These are phyloP conservation scores for Aureobasidium mangrovei DNA, from an alignment of 2,329 filamentous ascomycete genomes.

Conservation along the genomic window DNA sequence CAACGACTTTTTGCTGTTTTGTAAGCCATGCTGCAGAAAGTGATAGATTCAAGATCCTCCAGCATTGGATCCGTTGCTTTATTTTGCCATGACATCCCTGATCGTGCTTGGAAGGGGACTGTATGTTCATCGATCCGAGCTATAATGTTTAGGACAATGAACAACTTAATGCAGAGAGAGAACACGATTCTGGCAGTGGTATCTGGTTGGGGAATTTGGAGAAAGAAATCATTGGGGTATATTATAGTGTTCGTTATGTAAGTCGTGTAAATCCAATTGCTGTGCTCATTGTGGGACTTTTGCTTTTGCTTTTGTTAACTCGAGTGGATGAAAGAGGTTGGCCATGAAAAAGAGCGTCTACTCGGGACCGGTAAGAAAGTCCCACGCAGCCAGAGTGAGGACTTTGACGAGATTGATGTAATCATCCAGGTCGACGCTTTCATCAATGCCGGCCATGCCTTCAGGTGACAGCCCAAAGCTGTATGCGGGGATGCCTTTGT, in stretches of 20 bases:
- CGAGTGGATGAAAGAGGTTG: too few species aligned
- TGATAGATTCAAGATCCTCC: too few species aligned
- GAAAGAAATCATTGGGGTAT: background rate
- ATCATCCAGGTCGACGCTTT: conserved; percentile 25
- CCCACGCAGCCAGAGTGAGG: conserved; percentile 26
- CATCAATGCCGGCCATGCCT: conserved; percentile 23
- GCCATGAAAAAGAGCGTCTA: background rate
- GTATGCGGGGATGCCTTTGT: conserved; percentile 31
- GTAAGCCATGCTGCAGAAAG: background rate
- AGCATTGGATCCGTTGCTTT: too few species aligned
- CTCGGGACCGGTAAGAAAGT: conserved; percentile 20
- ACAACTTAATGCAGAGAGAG: too few species aligned
- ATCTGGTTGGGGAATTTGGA: background rate
- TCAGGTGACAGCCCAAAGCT: conserved; percentile 28
- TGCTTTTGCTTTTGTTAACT: too few species aligned
- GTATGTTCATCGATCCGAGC: too few species aligned
- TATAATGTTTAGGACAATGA: too few species aligned
- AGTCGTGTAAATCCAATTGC: too few species aligned
- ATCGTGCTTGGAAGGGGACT: too few species aligned
- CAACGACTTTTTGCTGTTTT: background rate
- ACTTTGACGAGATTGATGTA: conserved; percentile 26
- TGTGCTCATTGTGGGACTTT: too few species aligned
- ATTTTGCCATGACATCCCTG: too few species aligned
- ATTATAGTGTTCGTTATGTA: background rate
- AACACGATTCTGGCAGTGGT: too few species aligned